Evolutionary conservation across 139 green algal species (phyloP).

Genomic region (Chlorella sorokiniana): DNA sequence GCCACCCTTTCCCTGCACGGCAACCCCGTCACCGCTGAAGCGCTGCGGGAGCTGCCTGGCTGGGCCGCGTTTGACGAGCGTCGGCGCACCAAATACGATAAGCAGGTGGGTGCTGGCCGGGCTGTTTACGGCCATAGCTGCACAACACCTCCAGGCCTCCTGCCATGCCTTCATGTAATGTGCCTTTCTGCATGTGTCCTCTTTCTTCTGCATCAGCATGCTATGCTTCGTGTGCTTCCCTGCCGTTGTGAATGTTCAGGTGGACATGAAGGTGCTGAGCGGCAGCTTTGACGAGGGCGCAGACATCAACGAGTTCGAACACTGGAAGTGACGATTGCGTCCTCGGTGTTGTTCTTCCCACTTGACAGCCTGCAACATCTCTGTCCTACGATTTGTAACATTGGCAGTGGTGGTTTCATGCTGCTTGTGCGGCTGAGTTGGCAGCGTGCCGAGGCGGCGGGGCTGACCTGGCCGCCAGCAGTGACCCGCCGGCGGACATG

Average conservation of each 20-base stretch:
- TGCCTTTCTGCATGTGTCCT: no score
- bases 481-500: no score
- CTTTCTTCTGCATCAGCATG: no score
- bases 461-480: no score
- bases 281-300: conserved; percentile 58
- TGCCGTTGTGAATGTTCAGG: conserved; percentile 32
- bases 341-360: neutral
- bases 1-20: conserved; percentile 53
- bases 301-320: conserved; percentile 43
- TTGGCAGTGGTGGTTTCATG: no score
- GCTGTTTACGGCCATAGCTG: neutral
- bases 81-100: conserved; percentile 50
- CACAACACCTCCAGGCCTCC: neutral
- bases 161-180: no score
- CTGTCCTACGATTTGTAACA: neutral
- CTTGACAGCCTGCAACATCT: neutral
- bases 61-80: conserved; percentile 57
- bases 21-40: conserved; percentile 68
- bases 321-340: conserved; percentile 38
- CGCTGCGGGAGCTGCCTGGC: conserved; percentile 51
- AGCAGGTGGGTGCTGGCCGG: conserved; percentile 62
- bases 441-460: no score
- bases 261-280: conserved; percentile 50
- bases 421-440: no score
- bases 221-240: no score